A percentile compares a stretch with the other conserved stretches of the same genome.
Evolutionary conservation across 2,329 filamentous ascomycete genomes (phyloP).

Genomic region (Hypoxylon sp.): DNA sequence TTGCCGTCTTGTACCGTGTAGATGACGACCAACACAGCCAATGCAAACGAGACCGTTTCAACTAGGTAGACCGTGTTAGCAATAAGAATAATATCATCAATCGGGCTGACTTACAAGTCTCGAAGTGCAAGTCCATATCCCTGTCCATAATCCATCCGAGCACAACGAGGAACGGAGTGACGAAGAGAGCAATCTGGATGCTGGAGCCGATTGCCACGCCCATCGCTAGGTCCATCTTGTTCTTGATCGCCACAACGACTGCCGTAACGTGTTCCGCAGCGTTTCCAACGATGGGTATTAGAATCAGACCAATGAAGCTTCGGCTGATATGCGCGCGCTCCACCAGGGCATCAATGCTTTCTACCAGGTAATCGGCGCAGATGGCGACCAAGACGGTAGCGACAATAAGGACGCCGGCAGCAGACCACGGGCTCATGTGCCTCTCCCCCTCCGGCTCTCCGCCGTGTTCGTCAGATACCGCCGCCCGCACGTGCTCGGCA

Average conservation of each 20-base stretch:
- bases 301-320: slow-evolving; percentile 82
- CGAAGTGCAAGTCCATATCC: slow-evolving; percentile 83
- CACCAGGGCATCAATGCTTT: slow-evolving; percentile 79
- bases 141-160: slow-evolving; percentile 80
- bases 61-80: slow-evolving; percentile 57
- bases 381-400: slow-evolving; percentile 77
- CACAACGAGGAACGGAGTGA: slow-evolving; percentile 83
- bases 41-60: slow-evolving; percentile 81
- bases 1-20: slow-evolving; percentile 84
- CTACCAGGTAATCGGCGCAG: slow-evolving; percentile 82
- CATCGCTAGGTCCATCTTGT: slow-evolving; percentile 83
- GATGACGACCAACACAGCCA: slow-evolving; percentile 79
- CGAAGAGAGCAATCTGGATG: slow-evolving; percentile 84
- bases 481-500: slow-evolving; percentile 31
- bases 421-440: slow-evolving; percentile 72
- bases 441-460: slow-evolving; percentile 59
- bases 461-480: slow-evolving; percentile 49
- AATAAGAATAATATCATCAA: not conserved
- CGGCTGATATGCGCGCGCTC: slow-evolving; percentile 78
- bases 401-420: slow-evolving; percentile 73
- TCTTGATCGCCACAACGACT: slow-evolving; percentile 80
- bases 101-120: slow-evolving; percentile 64
- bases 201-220: slow-evolving; percentile 85
- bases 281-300: slow-evolving; percentile 84
- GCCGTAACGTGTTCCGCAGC: slow-evolving; percentile 86